Evolutionary conservation across 169 alveolate species (phyloP), one percentile per base, ranked within the genome.

Genomic region (Eimeria mitis): DNA sequence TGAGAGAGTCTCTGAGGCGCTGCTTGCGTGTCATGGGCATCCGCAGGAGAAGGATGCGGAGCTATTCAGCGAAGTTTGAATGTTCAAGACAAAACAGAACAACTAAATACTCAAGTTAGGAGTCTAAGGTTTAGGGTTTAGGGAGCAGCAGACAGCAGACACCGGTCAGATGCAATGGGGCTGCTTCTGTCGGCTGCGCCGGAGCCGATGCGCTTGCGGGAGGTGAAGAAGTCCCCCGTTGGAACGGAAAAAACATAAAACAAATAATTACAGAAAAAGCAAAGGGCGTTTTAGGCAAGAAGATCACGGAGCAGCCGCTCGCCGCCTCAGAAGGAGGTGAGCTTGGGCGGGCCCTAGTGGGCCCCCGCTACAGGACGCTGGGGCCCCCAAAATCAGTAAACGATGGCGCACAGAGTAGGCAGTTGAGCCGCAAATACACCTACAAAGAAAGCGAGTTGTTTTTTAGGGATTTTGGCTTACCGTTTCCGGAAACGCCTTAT

Each of bases 171-270:
- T 75, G 85, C 19, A 44, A 31, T 37, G 59, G 85, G 85, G 85
- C 85, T 75, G 85, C 85, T 75, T 75, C 85, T 75, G 42, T 47
- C 34, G 59, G 59, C 78, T 68, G 78, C 28, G 78, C 23, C 28
- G 47, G 78, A 40, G 42, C 75, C 75, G 42, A 37, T 65, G 23
- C 40, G 40, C 16, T 25, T 25, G 75, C 75, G 28, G 28, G 16
- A 9, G 40, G 37, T 13, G 21, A n/a, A 28, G 75, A 65, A 65
- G 16, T 65, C 40, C 6, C 19, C 14, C 9, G 40, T 3, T 28
- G 37, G 40, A 65, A 8, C 5, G 23, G 9, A 14, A 13, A 65
- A 65, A 28, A n/a, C 37, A 1, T 25, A 65, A 25, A 28, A 9
- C 16, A 65, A 9, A 7, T 28, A 14, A 7, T 14, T 7, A 65